Evolutionary conservation across 306 rosid species (phyloP), one percentile per base, ranked within the genome.

Genomic region (Cajanus cajan): DNA sequence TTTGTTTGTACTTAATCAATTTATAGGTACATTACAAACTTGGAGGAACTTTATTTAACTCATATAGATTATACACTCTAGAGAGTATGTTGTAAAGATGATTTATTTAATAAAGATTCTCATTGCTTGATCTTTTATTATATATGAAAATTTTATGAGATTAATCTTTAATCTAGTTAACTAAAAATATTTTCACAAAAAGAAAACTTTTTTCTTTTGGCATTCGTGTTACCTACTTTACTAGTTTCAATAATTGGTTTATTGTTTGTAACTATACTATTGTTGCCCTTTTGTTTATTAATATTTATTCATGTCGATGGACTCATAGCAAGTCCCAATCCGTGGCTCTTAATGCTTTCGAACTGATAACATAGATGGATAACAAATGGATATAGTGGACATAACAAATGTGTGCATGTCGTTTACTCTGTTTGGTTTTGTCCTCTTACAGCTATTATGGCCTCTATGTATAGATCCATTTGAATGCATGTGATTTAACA

Each of bases 401-500:
- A 62, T 74, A 21, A 66, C 55, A 14, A 8, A 68, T 40, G 8
- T 25, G 44, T 7, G 78, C 51, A 65, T 47, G 84, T 80, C 78
- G 71, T 68, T 80, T 79, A 59, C 72, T 65, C 0, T 50, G 65
- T 65, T 72, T 71, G 54, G 18, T 64, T 70, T 54, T 68, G 44
- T 71, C 65, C 16, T 76, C 68, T 5, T 51, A 77, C 71, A 55
- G 10, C 80, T 45, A 71, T 77, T 16, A 63, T 77, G 74, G 45
- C 74, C 69, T 69, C 62, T 69, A 69, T 36, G 52, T 31, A 31
- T 31, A 61, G 21, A 58, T 61, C 40, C 41, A 31, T 71, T 72
- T 61, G 57, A 79, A 69, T 76, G 47, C 76, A 76, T 84, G 68
- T 80, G 73, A 76, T 39, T 65, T 24, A 72, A 55, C 62, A 76